These are phyloP conservation scores for Diaporthe vexans DNA, from an alignment of 2,329 filamentous ascomycete genomes.

Conservation along the genomic window DNA sequence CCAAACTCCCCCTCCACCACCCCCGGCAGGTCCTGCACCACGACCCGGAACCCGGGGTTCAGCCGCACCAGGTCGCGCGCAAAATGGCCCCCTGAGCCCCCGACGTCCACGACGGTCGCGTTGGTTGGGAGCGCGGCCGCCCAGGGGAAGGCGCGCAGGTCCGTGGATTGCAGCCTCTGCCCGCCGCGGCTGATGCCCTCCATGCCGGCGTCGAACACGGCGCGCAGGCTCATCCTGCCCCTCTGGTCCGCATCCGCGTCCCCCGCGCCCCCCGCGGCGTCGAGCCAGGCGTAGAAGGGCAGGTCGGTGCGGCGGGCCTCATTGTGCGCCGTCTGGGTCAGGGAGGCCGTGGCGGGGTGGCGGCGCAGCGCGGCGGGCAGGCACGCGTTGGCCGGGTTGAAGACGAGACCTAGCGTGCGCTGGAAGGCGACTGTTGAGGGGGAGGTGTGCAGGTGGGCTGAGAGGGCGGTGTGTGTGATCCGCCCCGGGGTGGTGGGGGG, in stretches of 20 bases:
- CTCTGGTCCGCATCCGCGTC: too few species aligned
- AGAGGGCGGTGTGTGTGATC: not conserved
- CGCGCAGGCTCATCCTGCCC: not conserved
- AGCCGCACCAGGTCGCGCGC: not conserved
- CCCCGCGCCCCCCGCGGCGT: too few species aligned
- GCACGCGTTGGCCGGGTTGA: constrained; percentile 23
- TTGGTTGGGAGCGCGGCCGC: rapidly evolving
- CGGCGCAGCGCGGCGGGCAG: not conserved
- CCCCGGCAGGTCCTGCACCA: constrained; percentile 29
- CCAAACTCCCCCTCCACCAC: constrained; percentile 14
- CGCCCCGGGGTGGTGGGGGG: not conserved
- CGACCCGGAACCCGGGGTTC: not conserved
- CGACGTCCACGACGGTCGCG: constrained; percentile 24
- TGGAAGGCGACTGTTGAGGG: constrained; percentile 1
- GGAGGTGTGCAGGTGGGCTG: constrained; percentile 18
- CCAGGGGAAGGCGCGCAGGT: constrained; percentile 10
- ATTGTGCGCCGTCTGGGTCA: constrained; percentile 14
- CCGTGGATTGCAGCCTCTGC: constrained; percentile 14
- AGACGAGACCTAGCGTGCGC: not conserved
- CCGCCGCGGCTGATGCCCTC: constrained; percentile 20
- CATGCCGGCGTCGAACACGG: constrained; percentile 3
- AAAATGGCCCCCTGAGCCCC: constrained; percentile 9
- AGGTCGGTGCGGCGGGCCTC: not conserved
- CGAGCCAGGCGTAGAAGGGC: constrained; percentile 15
- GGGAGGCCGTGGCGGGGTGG: not conserved